A percentile compares a stretch with the other conserved stretches of the same genome.
Conservation (phyloP, 1,284 basidiomycete genomes). For the Laetiporus sulphureus region DNA sequence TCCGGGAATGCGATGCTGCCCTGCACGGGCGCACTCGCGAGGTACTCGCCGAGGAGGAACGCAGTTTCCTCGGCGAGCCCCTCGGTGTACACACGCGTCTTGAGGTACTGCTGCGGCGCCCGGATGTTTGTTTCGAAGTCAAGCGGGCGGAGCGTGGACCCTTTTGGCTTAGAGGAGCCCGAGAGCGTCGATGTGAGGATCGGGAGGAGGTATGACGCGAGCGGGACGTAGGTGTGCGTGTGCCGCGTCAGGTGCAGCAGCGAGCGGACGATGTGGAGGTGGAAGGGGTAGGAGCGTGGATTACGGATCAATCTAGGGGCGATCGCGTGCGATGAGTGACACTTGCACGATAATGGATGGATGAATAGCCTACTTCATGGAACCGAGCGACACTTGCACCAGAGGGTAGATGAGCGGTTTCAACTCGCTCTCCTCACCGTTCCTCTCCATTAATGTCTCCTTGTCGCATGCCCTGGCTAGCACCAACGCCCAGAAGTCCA, state of each 20-base stretch:
- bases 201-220: conserved; percentile 83
- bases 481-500: conserved; percentile 96
- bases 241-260: conserved; percentile 69
- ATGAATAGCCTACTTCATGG: conserved; percentile 84
- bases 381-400: conserved; percentile 90
- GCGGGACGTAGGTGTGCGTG: conserved; percentile 84
- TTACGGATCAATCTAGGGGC: conserved; percentile 81
- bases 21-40: conserved; percentile 53
- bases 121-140: conserved; percentile 88
- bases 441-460: conserved; percentile 43
- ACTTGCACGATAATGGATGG: too few species aligned
- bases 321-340: too few species aligned
- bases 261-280: conserved; percentile 71
- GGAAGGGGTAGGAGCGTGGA: conserved; percentile 75
- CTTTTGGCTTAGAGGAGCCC: conserved; percentile 69
- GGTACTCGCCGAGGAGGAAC: conserved; percentile 80
- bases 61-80: conserved; percentile 78
- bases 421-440: conserved; percentile 69
- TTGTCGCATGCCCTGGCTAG: conserved; percentile 75
- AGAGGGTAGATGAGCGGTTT: conserved; percentile 91
- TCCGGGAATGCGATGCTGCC: conserved; percentile 93
- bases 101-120: conserved; percentile 83
- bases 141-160: conserved; percentile 85
- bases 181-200: conserved; percentile 79
- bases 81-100: conserved; percentile 85